Conservation (phyloP, 352 stramenopile species). For the Sclerospora graminicola region DNA sequence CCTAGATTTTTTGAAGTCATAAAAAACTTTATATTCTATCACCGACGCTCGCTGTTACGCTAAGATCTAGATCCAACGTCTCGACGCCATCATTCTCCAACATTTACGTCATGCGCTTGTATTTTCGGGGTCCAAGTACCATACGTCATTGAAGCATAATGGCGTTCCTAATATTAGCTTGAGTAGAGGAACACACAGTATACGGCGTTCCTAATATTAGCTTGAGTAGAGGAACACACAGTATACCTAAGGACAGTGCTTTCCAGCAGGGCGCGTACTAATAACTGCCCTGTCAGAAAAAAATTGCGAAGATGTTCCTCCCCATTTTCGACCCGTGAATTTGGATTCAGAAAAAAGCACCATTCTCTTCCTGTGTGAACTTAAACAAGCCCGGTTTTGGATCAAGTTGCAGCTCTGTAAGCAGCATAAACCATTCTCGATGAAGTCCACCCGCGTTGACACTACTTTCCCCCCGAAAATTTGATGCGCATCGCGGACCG, state of each 20-base stretch:
- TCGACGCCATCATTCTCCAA: constrained; percentile 44
- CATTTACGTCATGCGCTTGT: constrained; percentile 52
- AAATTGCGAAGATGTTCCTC: constrained; percentile 66
- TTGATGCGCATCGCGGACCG: constrained; percentile 63
- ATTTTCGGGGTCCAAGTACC: constrained; percentile 61
- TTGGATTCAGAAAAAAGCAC: constrained; percentile 73
- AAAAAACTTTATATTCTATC: constrained; percentile 15
- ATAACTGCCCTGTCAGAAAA: constrained; percentile 35
- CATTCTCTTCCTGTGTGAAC: too few species aligned
- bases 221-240: too few species aligned
- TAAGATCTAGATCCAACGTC: too few species aligned
- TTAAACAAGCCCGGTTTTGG: too few species aligned
- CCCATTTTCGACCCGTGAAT: constrained; percentile 42
- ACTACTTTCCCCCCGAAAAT: constrained; percentile 63
- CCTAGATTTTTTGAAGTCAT: too few species aligned
- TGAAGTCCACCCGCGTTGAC: constrained; percentile 81
- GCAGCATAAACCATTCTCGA: too few species aligned
- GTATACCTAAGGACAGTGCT: constrained; percentile 91
- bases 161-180: too few species aligned
- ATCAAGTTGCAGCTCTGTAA: too few species aligned
- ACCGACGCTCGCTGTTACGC: constrained; percentile 25
- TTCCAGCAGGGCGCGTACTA: constrained; percentile 72
- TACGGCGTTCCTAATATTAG: too few species aligned
- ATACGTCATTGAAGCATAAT: constrained; percentile 89
- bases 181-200: constrained; percentile 91